These are phyloP conservation scores for Aspergillus alliaceus DNA, from an alignment of 2,329 filamentous ascomycete species.

Conservation along the genomic window DNA sequence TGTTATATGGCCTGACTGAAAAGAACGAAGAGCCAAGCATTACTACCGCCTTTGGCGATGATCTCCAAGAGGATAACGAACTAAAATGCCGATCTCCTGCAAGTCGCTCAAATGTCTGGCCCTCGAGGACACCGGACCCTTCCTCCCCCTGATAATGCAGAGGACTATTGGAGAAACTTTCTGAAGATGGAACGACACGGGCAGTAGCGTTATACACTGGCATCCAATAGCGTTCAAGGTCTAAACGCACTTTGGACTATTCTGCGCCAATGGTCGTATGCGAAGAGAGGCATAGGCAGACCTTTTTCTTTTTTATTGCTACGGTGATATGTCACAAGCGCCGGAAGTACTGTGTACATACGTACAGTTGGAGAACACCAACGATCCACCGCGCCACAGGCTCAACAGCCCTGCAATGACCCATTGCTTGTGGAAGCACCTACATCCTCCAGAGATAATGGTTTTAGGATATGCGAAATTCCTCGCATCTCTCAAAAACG, in stretches of 20 bases:
- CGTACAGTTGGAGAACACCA: no score
- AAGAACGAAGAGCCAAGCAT: neutral
- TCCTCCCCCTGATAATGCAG: neutral
- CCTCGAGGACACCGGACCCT: neutral
- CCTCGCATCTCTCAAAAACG: neutral
- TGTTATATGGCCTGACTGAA: no score
- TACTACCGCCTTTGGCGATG: neutral
- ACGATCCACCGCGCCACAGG: neutral
- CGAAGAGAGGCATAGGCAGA: no score
- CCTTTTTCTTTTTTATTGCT: neutral
- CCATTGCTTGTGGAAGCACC: neutral
- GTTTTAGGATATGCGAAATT: neutral
- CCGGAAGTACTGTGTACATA: neutral
- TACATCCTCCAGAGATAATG: no score
- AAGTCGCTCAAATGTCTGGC: neutral
- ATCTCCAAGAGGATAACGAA: neutral
- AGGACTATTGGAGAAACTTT: neutral
- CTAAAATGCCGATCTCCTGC: constrained; percentile 4
- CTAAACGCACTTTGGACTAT: neutral
- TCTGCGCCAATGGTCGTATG: neutral
- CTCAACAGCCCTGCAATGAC: neutral
- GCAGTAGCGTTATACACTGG: neutral
- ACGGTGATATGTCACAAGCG: neutral
- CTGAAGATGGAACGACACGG: neutral
- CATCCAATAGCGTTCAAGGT: neutral